Percentiles rank a stretch among this genome's conserved stretches.
Evolutionary conservation across 177 flowering plant species (phyloP).

Genomic region (Vitis hybrid): DNA sequence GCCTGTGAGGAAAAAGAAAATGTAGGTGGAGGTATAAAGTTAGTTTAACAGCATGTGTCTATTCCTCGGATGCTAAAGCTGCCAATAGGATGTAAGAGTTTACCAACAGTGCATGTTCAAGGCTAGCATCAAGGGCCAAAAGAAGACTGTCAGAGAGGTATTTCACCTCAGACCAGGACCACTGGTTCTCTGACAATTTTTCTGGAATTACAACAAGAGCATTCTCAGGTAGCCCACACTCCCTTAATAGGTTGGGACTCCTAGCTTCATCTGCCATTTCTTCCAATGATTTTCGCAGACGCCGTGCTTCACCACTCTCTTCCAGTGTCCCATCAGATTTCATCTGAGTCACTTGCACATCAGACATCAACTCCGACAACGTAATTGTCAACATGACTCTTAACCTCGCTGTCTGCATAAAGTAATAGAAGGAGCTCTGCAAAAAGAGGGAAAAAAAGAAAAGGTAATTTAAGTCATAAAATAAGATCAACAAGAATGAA

Average conservation of each 20-base stretch:
- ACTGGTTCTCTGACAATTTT: slow-evolving; percentile 50
- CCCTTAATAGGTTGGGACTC: slow-evolving; percentile 47
- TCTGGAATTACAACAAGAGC: slow-evolving; percentile 61
- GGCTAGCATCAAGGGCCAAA: slow-evolving; percentile 93
- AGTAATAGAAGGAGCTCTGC: slow-evolving; percentile 94
- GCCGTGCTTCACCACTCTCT: slow-evolving; percentile 94
- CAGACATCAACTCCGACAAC: slow-evolving; percentile 96
- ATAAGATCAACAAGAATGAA: neutral
- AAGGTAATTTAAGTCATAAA: slow-evolving; percentile 1
- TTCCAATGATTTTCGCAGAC: slow-evolving; percentile 78
- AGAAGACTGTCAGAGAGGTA: slow-evolving; percentile 75
- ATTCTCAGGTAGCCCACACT: slow-evolving; percentile 74
- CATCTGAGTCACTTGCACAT: slow-evolving; percentile 98
- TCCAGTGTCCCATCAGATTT: slow-evolving; percentile 90
- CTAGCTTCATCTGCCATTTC: slow-evolving; percentile 85
- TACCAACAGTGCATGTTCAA: slow-evolving; percentile 95
- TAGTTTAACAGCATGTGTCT: neutral
- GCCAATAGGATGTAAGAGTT: slow-evolving; percentile 2
- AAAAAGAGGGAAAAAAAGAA: slow-evolving; percentile 9
- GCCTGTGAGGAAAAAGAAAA: slow-evolving; percentile 40
- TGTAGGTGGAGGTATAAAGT: neutral
- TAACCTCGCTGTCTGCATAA: slow-evolving; percentile 83
- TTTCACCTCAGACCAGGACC: slow-evolving; percentile 96
- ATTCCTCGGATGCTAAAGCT: neutral
- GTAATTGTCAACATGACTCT: slow-evolving; percentile 97